Evolutionary conservation across 305 asterid species (phyloP), one percentile per base, ranked within the genome.

Genomic region (Plantago coronopus): DNA sequence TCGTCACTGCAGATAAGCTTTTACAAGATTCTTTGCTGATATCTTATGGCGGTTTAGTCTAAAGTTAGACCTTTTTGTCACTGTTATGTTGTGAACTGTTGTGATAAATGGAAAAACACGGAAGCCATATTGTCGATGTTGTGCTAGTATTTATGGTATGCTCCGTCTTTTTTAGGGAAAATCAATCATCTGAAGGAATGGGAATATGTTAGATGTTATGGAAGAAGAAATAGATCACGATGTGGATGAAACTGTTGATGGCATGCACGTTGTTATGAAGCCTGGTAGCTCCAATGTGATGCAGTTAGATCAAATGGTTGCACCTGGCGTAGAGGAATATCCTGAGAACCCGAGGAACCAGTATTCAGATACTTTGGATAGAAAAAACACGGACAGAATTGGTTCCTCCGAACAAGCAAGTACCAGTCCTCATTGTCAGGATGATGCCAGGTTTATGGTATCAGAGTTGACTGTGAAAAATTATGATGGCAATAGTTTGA

Each of bases 361-460:
- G 55, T 75, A 64, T 75, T 46, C 79, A 34, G 77, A 67, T 75
- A 69, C 58, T 72, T 73, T 72, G 57, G 81, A 79, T 61, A 77
- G 76, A 37, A 81, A 82, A 69, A 76, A 74, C 71, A 72, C 80
- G 61, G 95, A 78, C 49, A 78, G 95, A 74, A 73, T 87, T 55
- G 91, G 83, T 76, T 84, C 93, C 53, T 93, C 99, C 47, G 99
- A 81, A 71, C 91, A 77, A 67, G 96, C 95, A 54, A 79, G 95
- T 77, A 86, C 81, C 54, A 89, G 97, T 72, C 95, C 96, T 31
- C 91, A 67, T 59, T 85, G 94, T 66, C 68, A 64, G 74, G 86
- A 85, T 72, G 83, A 81, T 71, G 62, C 87, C 43, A 91, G 91
- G 64, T 67, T 72, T 75, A 80, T 75, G 83, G 95, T 89, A 59